These are phyloP conservation scores for Aspergillus ustus DNA, from an alignment of 2,329 filamentous ascomycete species.

Conservation along the genomic window DNA sequence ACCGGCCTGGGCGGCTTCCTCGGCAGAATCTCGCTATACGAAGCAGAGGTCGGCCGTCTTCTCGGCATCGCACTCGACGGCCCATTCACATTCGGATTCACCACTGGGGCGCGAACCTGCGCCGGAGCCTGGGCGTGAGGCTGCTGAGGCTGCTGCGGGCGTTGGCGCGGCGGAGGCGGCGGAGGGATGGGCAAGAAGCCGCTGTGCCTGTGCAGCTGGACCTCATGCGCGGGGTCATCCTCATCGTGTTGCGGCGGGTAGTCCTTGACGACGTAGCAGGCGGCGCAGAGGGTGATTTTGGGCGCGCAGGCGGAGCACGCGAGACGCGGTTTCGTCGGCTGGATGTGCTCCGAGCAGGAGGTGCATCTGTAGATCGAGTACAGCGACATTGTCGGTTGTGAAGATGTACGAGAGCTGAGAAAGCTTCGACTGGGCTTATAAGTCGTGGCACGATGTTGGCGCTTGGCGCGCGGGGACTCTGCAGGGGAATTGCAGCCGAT, in stretches of 20 bases:
- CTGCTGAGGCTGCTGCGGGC: neutral
- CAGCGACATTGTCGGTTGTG: conserved; percentile 4
- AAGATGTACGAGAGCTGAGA: conserved; percentile 36
- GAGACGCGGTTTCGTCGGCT: conserved; percentile 7
- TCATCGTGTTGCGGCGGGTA: conserved; percentile 6
- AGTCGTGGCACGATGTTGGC: neutral
- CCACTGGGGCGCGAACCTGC: neutral
- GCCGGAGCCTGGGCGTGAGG: neutral
- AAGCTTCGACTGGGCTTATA: neutral
- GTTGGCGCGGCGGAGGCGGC: conserved; percentile 6
- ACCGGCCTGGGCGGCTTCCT: conserved; percentile 9
- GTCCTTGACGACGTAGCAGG: conserved; percentile 13
- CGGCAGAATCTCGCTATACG: conserved; percentile 9
- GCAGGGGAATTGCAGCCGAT: neutral
- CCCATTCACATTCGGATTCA: neutral
- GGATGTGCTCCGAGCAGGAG: conserved; percentile 11
- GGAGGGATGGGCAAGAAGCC: conserved; percentile 13
- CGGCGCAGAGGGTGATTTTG: conserved; percentile 12
- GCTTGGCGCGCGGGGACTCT: neutral
- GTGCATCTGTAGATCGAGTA: conserved; percentile 14
- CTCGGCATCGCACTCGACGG: neutral
- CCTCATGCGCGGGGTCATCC: conserved; percentile 9
- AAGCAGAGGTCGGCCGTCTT: neutral
- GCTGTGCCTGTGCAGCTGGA: conserved; percentile 4
- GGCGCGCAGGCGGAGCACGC: conserved; percentile 11